Conservation (phyloP, 148 eudicot species). For the Linanthus parryae region DNA sequence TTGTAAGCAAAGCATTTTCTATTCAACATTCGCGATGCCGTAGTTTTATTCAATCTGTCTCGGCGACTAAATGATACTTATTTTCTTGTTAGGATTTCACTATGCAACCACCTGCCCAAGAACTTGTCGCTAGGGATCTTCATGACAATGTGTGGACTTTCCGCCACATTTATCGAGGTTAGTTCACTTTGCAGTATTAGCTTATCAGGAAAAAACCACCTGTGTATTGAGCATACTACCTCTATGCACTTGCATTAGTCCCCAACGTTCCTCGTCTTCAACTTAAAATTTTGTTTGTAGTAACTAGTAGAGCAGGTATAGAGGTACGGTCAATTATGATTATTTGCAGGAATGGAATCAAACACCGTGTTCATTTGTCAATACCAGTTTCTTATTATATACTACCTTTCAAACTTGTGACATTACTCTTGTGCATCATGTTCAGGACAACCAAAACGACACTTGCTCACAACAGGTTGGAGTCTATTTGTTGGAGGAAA, state of each 20-base stretch:
- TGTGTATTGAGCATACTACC: too few relatives aligned
- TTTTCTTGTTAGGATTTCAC: slow-evolving; percentile 65
- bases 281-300: too few relatives aligned
- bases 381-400: background rate
- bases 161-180: slow-evolving; percentile 96
- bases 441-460: slow-evolving; percentile 95
- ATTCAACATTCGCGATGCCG: background rate
- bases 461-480: slow-evolving; percentile 96
- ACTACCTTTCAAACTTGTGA: background rate
- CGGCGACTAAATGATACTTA: background rate
- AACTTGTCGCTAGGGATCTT: slow-evolving; percentile 83
- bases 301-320: too few relatives aligned
- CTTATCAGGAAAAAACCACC: too few relatives aligned
- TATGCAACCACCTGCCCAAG: slow-evolving; percentile 99
- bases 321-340: too few relatives aligned
- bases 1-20: slow-evolving; percentile 41
- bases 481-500: slow-evolving; percentile 94
- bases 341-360: too few relatives aligned
- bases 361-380: background rate
- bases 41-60: slow-evolving; percentile 13
- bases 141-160: slow-evolving; percentile 91
- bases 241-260: too few relatives aligned
- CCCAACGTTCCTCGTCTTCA: too few relatives aligned
- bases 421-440: background rate
- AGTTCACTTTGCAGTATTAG: slow-evolving; percentile 2